Conservation (phyloP, 2,329 filamentous ascomycete species). For the Beauveria caledonica region DNA sequence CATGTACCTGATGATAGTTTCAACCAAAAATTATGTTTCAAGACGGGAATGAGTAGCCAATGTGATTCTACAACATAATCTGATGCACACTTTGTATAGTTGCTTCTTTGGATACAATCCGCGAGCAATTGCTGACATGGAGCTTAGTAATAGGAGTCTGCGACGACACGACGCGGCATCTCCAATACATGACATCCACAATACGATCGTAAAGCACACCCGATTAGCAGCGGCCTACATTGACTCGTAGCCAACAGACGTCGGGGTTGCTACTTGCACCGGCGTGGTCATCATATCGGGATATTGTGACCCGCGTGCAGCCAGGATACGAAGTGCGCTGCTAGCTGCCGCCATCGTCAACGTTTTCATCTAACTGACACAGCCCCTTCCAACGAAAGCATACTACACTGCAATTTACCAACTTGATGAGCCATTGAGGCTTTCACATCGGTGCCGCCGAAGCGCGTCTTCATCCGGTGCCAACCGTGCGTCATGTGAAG, state of each 20-base stretch:
- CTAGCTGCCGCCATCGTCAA: no score
- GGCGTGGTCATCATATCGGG: background rate
- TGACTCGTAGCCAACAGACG: background rate
- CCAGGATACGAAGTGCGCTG: no score
- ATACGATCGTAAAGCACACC: background rate
- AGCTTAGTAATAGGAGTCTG: no score
- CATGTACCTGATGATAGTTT: slow-evolving; percentile 14
- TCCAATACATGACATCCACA: background rate
- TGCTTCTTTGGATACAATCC: background rate
- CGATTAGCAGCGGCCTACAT: background rate
- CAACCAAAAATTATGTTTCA: slow-evolving; percentile 27
- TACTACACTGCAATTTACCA: background rate
- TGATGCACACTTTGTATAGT: background rate
- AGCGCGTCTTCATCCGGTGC: background rate
- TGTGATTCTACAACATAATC: slow-evolving; percentile 23
- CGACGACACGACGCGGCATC: background rate
- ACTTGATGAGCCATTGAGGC: background rate
- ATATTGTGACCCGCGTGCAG: no score
- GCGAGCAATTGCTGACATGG: background rate
- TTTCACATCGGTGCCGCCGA: background rate
- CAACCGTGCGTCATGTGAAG: no score
- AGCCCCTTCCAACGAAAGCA: background rate
- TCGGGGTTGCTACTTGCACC: background rate
- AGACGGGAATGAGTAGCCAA: slow-evolving; percentile 29
- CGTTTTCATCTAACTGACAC: background rate